Conservation (phyloP, 2,329 filamentous ascomycete genomes). For the Ophiosphaerella korrae region DNA sequence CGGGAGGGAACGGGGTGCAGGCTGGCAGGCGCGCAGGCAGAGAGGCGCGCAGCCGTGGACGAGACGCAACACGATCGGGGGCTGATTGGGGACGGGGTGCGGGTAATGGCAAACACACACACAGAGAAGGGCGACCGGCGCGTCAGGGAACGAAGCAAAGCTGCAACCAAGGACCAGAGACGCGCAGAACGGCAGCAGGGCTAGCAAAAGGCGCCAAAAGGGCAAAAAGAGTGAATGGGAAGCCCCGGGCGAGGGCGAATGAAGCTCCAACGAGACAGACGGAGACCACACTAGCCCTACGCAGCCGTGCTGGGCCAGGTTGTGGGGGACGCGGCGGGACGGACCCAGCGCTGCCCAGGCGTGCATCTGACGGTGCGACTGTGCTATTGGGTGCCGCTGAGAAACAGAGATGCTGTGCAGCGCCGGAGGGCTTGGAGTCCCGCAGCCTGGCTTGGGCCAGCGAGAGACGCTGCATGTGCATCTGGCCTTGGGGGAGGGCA, state of each 20-base stretch:
- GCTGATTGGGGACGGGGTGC: constrained; percentile 27
- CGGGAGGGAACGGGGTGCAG: background rate
- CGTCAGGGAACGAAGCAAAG: constrained; percentile 27
- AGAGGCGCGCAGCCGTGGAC: no score
- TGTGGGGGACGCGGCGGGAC: constrained; percentile 20
- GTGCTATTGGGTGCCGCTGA: background rate
- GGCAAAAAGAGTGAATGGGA: constrained; percentile 23
- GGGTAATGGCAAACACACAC: constrained; percentile 9
- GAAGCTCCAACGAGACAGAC: constrained; percentile 19
- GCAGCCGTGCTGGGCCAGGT: constrained; percentile 9
- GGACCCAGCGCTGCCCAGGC: constrained; percentile 10
- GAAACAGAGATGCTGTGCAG: no score
- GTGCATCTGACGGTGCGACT: background rate
- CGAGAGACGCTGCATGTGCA: constrained; percentile 3
- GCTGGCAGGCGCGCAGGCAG: no score
- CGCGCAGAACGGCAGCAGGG: constrained; percentile 27
- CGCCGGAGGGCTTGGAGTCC: no score
- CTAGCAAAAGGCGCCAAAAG: constrained; percentile 16
- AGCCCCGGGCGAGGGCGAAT: constrained; percentile 19
- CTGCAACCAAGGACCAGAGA: constrained; percentile 24
- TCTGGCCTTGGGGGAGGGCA: background rate
- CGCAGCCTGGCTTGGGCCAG: background rate
- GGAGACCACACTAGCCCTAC: constrained; percentile 17
- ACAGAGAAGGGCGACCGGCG: constrained; percentile 23
- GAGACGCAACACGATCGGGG: constrained; percentile 4